Evolutionary conservation across 208 protist genomes (phyloP).

Genomic region (Trypanosoma lewisi): DNA sequence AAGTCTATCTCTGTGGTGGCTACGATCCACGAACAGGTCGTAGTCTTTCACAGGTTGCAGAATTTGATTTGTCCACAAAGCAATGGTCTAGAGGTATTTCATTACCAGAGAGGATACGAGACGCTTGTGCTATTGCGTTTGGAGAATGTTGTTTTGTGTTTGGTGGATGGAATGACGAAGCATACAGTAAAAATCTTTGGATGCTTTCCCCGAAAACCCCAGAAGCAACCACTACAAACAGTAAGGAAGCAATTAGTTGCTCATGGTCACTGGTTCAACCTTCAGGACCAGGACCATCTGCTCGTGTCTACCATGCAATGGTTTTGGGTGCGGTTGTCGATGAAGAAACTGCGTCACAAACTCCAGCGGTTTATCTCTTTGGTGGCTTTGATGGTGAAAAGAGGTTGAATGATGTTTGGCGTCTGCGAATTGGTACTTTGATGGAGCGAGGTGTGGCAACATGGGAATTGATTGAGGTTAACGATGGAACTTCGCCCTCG

Average conservation of each 20-base stretch:
- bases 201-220: slow-evolving; percentile 23
- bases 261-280: slow-evolving; percentile 22
- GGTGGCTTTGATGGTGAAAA: slow-evolving; percentile 50
- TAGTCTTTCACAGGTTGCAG: slow-evolving; percentile 29
- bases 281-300: slow-evolving; percentile 10
- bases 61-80: slow-evolving; percentile 34
- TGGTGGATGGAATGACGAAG: slow-evolving; percentile 39
- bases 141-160: slow-evolving; percentile 37
- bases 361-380: slow-evolving; percentile 51
- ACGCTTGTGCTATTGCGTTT: slow-evolving; percentile 33
- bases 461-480: slow-evolving; percentile 31
- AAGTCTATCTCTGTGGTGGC: slow-evolving; percentile 34
- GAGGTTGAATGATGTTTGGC: slow-evolving; percentile 61
- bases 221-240: neutral
- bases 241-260: slow-evolving; percentile 19
- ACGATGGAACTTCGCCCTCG: slow-evolving; percentile 22
- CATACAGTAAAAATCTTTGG: slow-evolving; percentile 34
- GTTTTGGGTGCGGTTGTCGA: slow-evolving; percentile 15
- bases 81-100: slow-evolving; percentile 27
- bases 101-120: slow-evolving; percentile 30
- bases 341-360: slow-evolving; percentile 10
- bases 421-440: slow-evolving; percentile 29
- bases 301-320: slow-evolving; percentile 26
- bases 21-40: slow-evolving; percentile 29
- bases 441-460: slow-evolving; percentile 27